phyloP scores from a whole-genome alignment of 2,329 filamentous ascomycete species.

The Cercospora sojina region DNA sequence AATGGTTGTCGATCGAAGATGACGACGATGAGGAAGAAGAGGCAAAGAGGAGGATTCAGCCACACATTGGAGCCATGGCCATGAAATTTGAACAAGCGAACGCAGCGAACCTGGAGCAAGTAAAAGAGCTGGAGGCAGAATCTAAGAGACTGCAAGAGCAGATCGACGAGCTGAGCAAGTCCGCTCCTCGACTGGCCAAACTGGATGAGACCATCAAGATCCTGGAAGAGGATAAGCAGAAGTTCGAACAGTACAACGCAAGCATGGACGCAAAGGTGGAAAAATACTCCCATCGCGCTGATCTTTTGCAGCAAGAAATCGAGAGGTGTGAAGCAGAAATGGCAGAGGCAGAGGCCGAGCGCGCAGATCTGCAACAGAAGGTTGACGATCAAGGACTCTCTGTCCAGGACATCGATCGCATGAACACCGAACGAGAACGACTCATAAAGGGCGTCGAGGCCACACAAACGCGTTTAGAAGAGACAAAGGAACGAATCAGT shows the following conservation, averaged over 20 bases:
- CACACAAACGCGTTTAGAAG: conserved; percentile 73
- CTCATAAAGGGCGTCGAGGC: conserved; percentile 85
- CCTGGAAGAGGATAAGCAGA: conserved; percentile 88
- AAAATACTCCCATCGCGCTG: conserved; percentile 79
- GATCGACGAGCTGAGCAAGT: conserved; percentile 85
- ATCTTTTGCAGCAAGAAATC: conserved; percentile 82
- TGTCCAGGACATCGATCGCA: conserved; percentile 97
- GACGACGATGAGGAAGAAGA: conserved; percentile 82
- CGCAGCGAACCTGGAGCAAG: conserved; percentile 77
- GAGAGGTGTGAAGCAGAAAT: conserved; percentile 74
- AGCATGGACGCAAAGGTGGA: conserved; percentile 80
- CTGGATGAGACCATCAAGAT: conserved; percentile 89
- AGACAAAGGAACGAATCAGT: conserved; percentile 75
- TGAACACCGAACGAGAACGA: conserved; percentile 92
- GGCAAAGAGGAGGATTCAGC: conserved; percentile 72
- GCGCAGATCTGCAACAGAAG: conserved; percentile 72
- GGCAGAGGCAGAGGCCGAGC: conserved; percentile 77
- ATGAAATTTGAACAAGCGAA: conserved; percentile 82
- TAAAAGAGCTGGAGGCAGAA: conserved; percentile 83
- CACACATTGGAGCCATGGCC: conserved; percentile 86
- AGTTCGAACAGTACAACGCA: conserved; percentile 93
- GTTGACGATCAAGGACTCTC: conserved; percentile 94
- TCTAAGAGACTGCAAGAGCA: conserved; percentile 77
- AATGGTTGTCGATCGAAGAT: conserved; percentile 81
- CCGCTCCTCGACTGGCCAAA: conserved; percentile 76